phyloP scores from a whole-genome alignment of 2,329 filamentous ascomycete species.

The Erysiphe pulchra region DNA sequence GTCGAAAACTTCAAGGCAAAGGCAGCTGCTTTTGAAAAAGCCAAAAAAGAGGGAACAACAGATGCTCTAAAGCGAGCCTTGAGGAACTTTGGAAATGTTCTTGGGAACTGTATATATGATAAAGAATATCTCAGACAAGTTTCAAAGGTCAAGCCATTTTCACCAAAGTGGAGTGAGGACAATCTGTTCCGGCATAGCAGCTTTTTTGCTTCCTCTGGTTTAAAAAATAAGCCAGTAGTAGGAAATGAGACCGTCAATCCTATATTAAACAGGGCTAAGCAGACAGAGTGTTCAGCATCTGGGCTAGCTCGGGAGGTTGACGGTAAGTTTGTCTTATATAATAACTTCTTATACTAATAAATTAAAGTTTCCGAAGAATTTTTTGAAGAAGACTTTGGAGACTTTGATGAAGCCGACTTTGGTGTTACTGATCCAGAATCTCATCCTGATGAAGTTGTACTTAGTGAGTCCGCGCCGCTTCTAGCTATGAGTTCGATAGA shows the following conservation, averaged over 20 bases:
- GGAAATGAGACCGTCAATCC: constrained; percentile 11
- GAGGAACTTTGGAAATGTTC: constrained; percentile 78
- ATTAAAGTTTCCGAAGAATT: not conserved
- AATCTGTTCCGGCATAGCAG: constrained; percentile 62
- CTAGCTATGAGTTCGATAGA: not conserved
- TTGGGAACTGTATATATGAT: constrained; percentile 98
- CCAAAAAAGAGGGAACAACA: constrained; percentile 93
- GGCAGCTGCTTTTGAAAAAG: constrained; percentile 88
- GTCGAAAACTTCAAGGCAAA: constrained; percentile 94
- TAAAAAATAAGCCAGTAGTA: constrained; percentile 1
- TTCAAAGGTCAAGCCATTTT: constrained; percentile 62
- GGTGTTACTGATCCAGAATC: constrained; percentile 34
- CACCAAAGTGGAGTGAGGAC: constrained; percentile 53
- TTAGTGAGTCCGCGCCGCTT: constrained; percentile 17
- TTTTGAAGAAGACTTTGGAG: constrained; percentile 13
- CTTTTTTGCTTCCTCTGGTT: constrained; percentile 15
- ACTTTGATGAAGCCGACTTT: constrained; percentile 58
- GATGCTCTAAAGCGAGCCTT: constrained; percentile 78
- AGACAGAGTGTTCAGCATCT: not conserved
- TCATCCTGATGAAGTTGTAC: constrained; percentile 51
- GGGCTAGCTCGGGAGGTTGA: not conserved
- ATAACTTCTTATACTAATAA: not conserved
- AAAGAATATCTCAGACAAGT: constrained; percentile 79
- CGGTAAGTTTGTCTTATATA: not conserved
- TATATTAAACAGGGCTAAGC: constrained; percentile 2